These are phyloP conservation scores for Colletotrichum eleusines DNA, from an alignment of 2,329 filamentous ascomycete genomes.

Conservation along the genomic window DNA sequence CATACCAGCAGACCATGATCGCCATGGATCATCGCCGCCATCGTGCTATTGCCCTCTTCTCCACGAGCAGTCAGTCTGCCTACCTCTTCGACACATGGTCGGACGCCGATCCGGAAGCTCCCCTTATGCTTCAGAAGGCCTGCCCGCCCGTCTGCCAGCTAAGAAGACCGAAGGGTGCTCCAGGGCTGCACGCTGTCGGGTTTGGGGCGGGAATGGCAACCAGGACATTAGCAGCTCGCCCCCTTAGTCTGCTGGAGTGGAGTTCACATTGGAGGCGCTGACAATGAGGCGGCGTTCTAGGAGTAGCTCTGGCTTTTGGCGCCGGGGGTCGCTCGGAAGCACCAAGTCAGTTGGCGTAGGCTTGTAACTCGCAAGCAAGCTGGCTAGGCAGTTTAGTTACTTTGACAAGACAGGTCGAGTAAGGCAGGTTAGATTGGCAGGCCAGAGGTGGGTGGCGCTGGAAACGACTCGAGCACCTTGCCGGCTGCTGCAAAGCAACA, in stretches of 20 bases:
- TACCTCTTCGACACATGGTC: constrained; percentile 22
- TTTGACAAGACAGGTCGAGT: background rate
- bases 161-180: background rate
- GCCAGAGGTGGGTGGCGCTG: constrained; percentile 4
- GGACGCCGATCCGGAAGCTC: constrained; percentile 33
- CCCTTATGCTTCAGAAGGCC: constrained; percentile 23
- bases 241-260: background rate
- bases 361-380: background rate
- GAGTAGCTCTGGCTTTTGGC: constrained; percentile 14
- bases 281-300: background rate
- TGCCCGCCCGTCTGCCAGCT: background rate
- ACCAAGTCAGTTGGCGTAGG: constrained; percentile 13
- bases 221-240: background rate
- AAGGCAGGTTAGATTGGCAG: constrained; percentile 5
- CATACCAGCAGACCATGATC: constrained; percentile 26
- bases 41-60: constrained; percentile 23
- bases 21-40: constrained; percentile 32
- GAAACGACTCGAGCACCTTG: constrained; percentile 8
- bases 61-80: constrained; percentile 12
- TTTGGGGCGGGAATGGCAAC: constrained; percentile 11
- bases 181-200: constrained; percentile 1
- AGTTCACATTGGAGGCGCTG: constrained; percentile 9
- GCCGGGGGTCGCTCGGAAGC: constrained; percentile 22
- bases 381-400: background rate
- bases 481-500: background rate